phyloP scores from a whole-genome alignment of 257 asterid genomes.

The Solanum sitiens region DNA sequence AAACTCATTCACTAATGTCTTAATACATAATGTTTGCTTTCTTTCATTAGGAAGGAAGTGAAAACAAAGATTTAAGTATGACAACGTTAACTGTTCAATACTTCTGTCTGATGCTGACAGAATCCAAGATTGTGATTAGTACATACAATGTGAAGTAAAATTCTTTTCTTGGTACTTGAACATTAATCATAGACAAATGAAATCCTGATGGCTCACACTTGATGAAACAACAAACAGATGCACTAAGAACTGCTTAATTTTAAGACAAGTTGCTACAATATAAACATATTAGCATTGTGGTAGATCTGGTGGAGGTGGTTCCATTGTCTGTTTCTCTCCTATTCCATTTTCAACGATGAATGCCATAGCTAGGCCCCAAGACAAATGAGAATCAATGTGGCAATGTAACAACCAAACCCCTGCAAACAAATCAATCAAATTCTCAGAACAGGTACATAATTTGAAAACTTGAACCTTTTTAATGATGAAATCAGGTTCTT shows the following conservation, averaged over 20 bases:
- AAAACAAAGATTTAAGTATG: background rate
- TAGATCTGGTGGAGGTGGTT: constrained; percentile 44
- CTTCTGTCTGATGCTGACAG: background rate
- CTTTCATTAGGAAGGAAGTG: background rate
- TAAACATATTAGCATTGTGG: constrained; percentile 33
- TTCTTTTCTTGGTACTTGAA: background rate
- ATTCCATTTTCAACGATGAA: constrained; percentile 52
- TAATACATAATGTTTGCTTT: background rate
- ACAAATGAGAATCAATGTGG: constrained; percentile 59
- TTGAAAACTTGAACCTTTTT: background rate
- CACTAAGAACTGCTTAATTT: background rate
- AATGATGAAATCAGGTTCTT: background rate
- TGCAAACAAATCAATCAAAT: constrained; percentile 2
- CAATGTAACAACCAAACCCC: constrained; percentile 67
- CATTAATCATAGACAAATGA: background rate
- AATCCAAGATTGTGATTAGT: background rate
- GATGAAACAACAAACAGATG: background rate
- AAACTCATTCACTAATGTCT: background rate
- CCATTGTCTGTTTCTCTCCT: constrained; percentile 21
- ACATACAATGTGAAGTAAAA: background rate
- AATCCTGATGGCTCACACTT: background rate
- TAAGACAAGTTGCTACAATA: background rate
- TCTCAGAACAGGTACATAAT: background rate
- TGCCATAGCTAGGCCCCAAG: constrained; percentile 50
- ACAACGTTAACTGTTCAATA: background rate